Evolutionary conservation across 2,329 filamentous ascomycete genomes (phyloP), one percentile per base, ranked within the genome.

Genomic region (Venturiaceae sp.): DNA sequence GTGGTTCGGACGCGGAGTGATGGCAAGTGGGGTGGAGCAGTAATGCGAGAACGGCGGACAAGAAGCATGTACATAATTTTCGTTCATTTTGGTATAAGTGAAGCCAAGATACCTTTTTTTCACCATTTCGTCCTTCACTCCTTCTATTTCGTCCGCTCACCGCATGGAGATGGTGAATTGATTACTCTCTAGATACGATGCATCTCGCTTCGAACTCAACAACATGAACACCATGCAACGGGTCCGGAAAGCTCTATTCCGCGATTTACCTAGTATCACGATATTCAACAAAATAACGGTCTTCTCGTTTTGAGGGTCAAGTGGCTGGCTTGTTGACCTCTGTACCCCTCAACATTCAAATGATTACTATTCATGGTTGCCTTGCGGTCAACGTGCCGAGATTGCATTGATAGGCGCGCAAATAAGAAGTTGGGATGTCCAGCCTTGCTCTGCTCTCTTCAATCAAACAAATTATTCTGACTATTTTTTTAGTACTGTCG

Each of bases 1-100:
- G 68, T 99, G 94, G 83, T 97, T 96, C 77, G 92, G 92, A 0
- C 78, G 92, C 59, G 92, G 94, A 1, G 91, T 97, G 3, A 95
- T 97, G 91, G 82, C 79, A 28, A 78, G 32, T 59, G 53, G 53
- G 19, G 32, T 53, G 16, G 52, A 53, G 52, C 34, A 53, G 4
- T 53, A 37, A n/a, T 21, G 52, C n/a, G 32, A 8, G 1, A 16
- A 5, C 23, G 19, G 13, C 13, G 26, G 8, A 26, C 28, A 2
- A 28, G 44, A 50, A 50, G 21, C 19, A 9, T 53, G 52, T 53
- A 53, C 21, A 36, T 53, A 37, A 14, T 53, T 36, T 37, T 3
- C n/a, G n/a, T 23, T 21, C 16, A 7, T n/a, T 30, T 21, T 26
- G 23, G 44, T 30, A 16, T 30, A 30, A 30, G 44, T 30, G 26